phyloP scores from a whole-genome alignment of 805 yeast genomes.

The Candida rishiriensis region DNA sequence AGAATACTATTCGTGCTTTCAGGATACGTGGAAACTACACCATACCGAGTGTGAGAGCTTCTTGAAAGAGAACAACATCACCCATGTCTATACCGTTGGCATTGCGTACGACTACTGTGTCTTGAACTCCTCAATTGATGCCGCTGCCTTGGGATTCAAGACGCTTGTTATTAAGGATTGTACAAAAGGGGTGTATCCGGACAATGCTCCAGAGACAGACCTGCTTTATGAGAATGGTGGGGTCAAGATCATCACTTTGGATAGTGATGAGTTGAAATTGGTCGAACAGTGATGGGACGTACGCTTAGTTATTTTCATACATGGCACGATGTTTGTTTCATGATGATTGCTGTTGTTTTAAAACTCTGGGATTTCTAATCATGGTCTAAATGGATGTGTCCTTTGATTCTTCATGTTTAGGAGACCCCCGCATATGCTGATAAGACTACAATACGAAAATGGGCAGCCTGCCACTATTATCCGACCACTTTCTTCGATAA shows the following conservation, averaged over 20 bases:
- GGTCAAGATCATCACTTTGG: conserved; percentile 23
- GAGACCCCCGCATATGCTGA: too few relatives aligned
- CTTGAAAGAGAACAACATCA: conserved; percentile 43
- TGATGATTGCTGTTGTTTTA: too few relatives aligned
- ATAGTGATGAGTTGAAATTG: conserved; percentile 8
- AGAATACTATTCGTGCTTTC: conserved; percentile 85
- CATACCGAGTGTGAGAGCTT: conserved; percentile 58
- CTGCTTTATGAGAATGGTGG: conserved; percentile 25
- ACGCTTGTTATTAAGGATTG: conserved; percentile 58
- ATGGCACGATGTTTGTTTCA: too few relatives aligned
- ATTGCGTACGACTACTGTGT: conserved; percentile 89
- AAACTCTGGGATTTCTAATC: too few relatives aligned
- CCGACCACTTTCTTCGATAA: too few relatives aligned
- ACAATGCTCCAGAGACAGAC: conserved; percentile 33
- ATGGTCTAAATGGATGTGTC: too few relatives aligned
- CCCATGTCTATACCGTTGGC: conserved; percentile 71
- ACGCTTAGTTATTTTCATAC: not conserved
- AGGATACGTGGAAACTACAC: conserved; percentile 71
- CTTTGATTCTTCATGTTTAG: too few relatives aligned
- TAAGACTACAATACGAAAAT: too few relatives aligned
- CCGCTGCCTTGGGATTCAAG: conserved; percentile 55
- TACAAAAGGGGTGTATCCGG: conserved; percentile 51
- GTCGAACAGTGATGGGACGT: not conserved
- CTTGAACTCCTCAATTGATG: conserved; percentile 66
- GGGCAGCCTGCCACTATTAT: too few relatives aligned